Evolutionary conservation across 768 basidiomycete species (phyloP).

Genomic region (Pulveroboletus sp.): DNA sequence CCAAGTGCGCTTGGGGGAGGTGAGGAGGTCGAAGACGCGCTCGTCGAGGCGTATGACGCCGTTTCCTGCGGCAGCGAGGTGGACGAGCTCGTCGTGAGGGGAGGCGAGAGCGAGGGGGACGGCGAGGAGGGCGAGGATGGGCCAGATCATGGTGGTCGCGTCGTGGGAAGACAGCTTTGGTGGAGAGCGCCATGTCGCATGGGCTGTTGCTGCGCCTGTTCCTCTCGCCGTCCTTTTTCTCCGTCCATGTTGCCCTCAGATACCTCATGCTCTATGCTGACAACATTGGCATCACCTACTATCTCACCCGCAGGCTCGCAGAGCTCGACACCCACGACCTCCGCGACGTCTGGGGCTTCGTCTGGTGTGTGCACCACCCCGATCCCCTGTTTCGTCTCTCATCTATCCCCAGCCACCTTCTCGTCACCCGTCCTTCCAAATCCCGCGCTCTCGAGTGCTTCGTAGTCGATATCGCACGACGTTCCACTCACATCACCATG

Average conservation of each 20-base stretch:
- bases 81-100: constrained; percentile 54
- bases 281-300: constrained; percentile 90
- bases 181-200: constrained; percentile 64
- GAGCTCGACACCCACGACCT: constrained; percentile 67
- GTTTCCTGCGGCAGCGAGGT: constrained; percentile 65
- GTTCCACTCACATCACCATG: constrained; percentile 93
- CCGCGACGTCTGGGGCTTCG: constrained; percentile 84
- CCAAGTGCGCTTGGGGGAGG: constrained; percentile 75
- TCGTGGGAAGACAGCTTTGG: constrained; percentile 28
- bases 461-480: constrained; percentile 81
- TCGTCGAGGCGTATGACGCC: constrained; percentile 83
- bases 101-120: constrained; percentile 32
- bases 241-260: constrained; percentile 87
- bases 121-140: constrained; percentile 31
- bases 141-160: constrained; percentile 5
- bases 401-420: constrained; percentile 66
- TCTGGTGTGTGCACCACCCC: constrained; percentile 53
- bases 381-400: constrained; percentile 6
- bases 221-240: constrained; percentile 89
- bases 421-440: constrained; percentile 87
- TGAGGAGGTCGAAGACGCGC: constrained; percentile 72
- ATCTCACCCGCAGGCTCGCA: constrained; percentile 71
- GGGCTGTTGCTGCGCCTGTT: constrained; percentile 87
- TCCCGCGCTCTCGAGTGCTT: constrained; percentile 94
- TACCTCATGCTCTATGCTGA: constrained; percentile 80